Conservation (phyloP, 805 yeast genomes). For the Jamesozyma hellenica region DNA sequence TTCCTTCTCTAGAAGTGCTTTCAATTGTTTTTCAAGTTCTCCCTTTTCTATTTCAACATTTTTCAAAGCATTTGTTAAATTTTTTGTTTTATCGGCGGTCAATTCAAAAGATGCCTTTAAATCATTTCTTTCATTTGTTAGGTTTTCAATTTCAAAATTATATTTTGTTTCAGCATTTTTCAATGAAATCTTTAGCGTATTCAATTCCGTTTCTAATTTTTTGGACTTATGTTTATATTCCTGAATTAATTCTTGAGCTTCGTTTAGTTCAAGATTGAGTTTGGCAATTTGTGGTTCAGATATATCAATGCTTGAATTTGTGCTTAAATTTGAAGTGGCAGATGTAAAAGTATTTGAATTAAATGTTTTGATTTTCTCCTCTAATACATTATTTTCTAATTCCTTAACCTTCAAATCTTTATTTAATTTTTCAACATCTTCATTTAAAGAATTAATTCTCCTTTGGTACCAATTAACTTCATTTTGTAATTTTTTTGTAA, state of each 20-base stretch:
- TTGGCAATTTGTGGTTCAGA: too few species aligned
- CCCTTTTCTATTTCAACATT: neutral
- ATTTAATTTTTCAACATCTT: neutral
- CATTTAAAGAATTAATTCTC: conserved; percentile 45
- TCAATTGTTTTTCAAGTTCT: neutral
- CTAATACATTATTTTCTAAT: neutral
- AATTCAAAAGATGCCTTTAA: neutral
- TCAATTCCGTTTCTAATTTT: neutral
- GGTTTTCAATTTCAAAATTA: conserved; percentile 34
- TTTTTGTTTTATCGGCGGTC: too few species aligned
- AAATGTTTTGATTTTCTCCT: neutral
- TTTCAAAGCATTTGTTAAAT: too few species aligned
- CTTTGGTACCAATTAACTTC: conserved; percentile 48
- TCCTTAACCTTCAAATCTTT: neutral
- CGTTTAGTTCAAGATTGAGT: neutral
- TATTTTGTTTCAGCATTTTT: conserved; percentile 8
- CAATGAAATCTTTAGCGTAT: too few species aligned
- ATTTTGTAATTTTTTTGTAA: conserved; percentile 30
- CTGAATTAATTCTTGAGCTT: neutral
- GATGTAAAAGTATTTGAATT: too few species aligned
- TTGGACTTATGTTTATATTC: neutral
- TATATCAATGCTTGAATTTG: too few species aligned
- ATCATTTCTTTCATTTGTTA: conserved; percentile 20
- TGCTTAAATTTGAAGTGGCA: too few species aligned
- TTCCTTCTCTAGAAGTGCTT: neutral